These are phyloP conservation scores for Suhomyces bokatorum DNA, from an alignment of 1,139 yeast genomes.

Conservation along the genomic window DNA sequence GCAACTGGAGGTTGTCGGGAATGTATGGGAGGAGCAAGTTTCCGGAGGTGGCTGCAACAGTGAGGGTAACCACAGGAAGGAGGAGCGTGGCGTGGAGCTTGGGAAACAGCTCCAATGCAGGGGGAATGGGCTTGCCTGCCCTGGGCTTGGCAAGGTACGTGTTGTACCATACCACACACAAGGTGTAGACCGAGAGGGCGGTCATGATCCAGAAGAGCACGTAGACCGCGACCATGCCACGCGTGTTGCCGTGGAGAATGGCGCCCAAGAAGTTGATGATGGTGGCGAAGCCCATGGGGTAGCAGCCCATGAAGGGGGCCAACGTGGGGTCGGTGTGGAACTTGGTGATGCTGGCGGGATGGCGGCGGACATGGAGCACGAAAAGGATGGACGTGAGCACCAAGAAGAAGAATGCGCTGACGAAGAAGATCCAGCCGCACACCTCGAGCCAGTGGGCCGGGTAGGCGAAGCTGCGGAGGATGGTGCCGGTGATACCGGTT, in stretches of 20 bases:
- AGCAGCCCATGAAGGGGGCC: constrained; percentile 71
- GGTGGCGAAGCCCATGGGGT: constrained; percentile 75
- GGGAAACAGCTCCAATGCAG: constrained; percentile 16
- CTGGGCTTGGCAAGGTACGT: constrained; percentile 35
- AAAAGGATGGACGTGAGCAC: constrained; percentile 39
- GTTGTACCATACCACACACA: constrained; percentile 54
- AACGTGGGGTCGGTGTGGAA: constrained; percentile 48
- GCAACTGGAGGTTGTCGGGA: constrained; percentile 45
- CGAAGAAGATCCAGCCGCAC: constrained; percentile 58
- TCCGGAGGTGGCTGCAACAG: constrained; percentile 73
- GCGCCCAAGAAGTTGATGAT: constrained; percentile 54
- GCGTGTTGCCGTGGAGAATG: constrained; percentile 36
- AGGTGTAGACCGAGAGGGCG: constrained; percentile 50
- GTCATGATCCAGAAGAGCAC: constrained; percentile 72
- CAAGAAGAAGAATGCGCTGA: constrained; percentile 52
- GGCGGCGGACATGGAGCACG: constrained; percentile 35
- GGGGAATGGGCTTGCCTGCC: constrained; percentile 13
- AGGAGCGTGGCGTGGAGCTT: constrained; percentile 49
- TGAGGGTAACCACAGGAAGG: constrained; percentile 73
- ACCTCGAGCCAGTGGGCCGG: constrained; percentile 58
- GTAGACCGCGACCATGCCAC: constrained; percentile 43
- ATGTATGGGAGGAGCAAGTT: constrained; percentile 48
- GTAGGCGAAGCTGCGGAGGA: constrained; percentile 67
- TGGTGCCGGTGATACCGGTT: constrained; percentile 65
- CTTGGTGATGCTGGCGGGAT: constrained; percentile 33